Percentiles rank a stretch among this genome's conserved stretches.
phyloP scores from a whole-genome alignment of 2,329 filamentous ascomycete genomes.

The Purpureocillium lavendulum region DNA sequence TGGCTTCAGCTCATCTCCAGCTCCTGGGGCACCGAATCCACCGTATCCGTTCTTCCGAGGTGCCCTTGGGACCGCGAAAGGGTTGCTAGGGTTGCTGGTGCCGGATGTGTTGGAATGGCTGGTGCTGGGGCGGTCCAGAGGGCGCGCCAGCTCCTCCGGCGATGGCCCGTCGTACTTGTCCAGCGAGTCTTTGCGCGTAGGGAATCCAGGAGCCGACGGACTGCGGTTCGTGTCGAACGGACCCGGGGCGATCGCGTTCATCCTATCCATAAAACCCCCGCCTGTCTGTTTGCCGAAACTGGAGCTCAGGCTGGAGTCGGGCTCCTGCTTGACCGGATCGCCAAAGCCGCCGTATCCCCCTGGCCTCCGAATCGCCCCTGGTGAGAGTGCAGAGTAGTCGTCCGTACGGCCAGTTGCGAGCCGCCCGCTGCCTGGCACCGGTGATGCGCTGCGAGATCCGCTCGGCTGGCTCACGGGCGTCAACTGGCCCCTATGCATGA shows the following conservation, averaged over 20 bases:
- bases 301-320: not conserved
- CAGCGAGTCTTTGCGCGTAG: conserved; percentile 19
- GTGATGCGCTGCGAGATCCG: conserved; percentile 55
- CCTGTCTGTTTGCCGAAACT: conserved; percentile 5
- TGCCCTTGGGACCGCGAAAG: conserved; percentile 25
- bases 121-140: conserved; percentile 7
- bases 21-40: conserved; percentile 43
- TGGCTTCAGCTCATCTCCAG: conserved; percentile 26
- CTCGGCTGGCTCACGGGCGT: conserved; percentile 56
- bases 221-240: conserved; percentile 49
- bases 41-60: conserved; percentile 48
- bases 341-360: conserved; percentile 41
- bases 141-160: conserved; percentile 1
- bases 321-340: conserved; percentile 1
- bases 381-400: conserved; percentile 33
- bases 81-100: conserved; percentile 18
- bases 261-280: conserved; percentile 44
- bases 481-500: conserved; percentile 46
- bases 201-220: conserved; percentile 21
- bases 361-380: conserved; percentile 18
- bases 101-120: conserved; percentile 9
- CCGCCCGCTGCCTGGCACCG: conserved; percentile 43
- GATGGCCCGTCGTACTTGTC: conserved; percentile 9
- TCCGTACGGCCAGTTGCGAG: conserved; percentile 31
- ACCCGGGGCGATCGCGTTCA: conserved; percentile 58